A percentile compares a stretch with the other conserved stretches of the same genome.
These are phyloP conservation scores for Rhamnella rubrinervis DNA, from an alignment of 331 rosid species.

Conservation along the genomic window DNA sequence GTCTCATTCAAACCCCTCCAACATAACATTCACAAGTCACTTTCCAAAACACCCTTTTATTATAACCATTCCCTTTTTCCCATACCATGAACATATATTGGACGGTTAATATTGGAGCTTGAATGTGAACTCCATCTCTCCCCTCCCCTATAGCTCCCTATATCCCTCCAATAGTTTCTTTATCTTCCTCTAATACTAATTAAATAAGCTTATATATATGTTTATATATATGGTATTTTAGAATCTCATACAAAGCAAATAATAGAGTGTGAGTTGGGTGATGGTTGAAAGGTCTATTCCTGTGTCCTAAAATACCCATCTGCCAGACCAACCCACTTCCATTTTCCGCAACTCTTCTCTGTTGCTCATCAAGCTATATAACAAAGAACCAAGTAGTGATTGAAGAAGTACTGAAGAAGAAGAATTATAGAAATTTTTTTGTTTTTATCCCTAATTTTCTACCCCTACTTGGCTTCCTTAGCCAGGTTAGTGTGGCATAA, in stretches of 20 bases:
- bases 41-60: constrained; percentile 45
- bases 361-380: constrained; percentile 16
- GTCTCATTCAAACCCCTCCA: constrained; percentile 37
- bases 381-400: background rate
- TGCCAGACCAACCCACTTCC: constrained; percentile 45
- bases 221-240: constrained; percentile 7
- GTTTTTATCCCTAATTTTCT: background rate
- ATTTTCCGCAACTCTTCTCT: constrained; percentile 36
- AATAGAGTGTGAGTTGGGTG: constrained; percentile 37
- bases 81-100: constrained; percentile 42
- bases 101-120: constrained; percentile 38
- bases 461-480: background rate
- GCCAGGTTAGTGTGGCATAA: constrained; percentile 24
- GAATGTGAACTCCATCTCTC: constrained; percentile 32
- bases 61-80: constrained; percentile 32
- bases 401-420: background rate
- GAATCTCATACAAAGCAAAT: constrained; percentile 10
- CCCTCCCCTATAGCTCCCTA: background rate
- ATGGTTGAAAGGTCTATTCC: constrained; percentile 62
- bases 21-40: constrained; percentile 30
- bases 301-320: constrained; percentile 49
- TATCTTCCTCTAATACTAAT: constrained; percentile 25
- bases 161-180: background rate
- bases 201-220: constrained; percentile 4
- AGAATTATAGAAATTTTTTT: background rate